These are phyloP conservation scores for Syzygium aqueum DNA, from an alignment of 345 rosid genomes.

Conservation along the genomic window DNA sequence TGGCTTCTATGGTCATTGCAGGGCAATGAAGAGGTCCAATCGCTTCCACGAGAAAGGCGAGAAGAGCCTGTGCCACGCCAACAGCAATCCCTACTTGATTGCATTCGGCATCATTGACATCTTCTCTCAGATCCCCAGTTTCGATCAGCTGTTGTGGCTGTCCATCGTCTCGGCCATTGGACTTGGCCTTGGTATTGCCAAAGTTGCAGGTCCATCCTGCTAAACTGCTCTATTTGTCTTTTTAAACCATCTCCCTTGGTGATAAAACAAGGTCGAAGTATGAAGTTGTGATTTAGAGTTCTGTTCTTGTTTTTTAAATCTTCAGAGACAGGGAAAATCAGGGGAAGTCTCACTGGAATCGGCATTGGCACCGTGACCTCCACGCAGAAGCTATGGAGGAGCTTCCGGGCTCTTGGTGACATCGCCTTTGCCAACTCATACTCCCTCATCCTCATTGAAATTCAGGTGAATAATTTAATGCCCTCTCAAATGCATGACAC, in stretches of 20 bases:
- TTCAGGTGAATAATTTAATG: constrained; percentile 12
- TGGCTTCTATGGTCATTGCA: constrained; percentile 8
- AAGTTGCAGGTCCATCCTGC: constrained; percentile 15
- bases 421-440: constrained; percentile 39
- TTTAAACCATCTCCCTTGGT: background rate
- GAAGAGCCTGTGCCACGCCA: constrained; percentile 29
- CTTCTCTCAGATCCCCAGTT: constrained; percentile 36
- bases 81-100: constrained; percentile 41
- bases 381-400: constrained; percentile 22
- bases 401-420: constrained; percentile 32
- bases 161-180: constrained; percentile 39
- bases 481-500: background rate
- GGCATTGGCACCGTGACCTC: constrained; percentile 12
- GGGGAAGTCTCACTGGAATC: constrained; percentile 33
- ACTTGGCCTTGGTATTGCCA: constrained; percentile 31
- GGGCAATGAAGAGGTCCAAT: constrained; percentile 44
- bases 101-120: constrained; percentile 33
- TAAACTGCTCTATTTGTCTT: background rate
- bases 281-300: background rate
- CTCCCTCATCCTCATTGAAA: constrained; percentile 32
- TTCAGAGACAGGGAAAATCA: constrained; percentile 8
- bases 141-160: constrained; percentile 41
- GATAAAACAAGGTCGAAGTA: background rate
- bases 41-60: constrained; percentile 45
- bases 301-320: background rate